Base-by-base conservation (phyloP, 2,329 filamentous ascomycete species). In the Venturia oleaginea region DNA sequence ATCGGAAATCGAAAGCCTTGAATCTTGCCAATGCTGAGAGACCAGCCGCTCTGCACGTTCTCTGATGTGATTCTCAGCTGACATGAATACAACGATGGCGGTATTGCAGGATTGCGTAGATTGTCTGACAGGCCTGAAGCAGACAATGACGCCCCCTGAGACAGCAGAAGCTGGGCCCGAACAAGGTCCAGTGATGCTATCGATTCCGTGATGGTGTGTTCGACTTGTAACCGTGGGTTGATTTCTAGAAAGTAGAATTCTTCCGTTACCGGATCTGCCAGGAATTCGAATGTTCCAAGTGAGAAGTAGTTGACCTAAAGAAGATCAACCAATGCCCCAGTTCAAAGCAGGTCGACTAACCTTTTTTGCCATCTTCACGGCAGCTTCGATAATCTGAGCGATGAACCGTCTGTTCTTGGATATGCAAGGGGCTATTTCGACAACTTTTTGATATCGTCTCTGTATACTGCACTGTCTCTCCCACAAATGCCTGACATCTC, bases 231-330 rank as follows among this genome's bases (percentile, higher is more conserved):
- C 2, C 84, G 76, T 0, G 84, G 84, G 64, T 86, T 86, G 67
- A 86, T 78, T 68, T 86, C 84, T 6, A 86, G 72, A 68, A 86
- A 86, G 72, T 80, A 86, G 70, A 81, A 84, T 30, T 83, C 78
- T 1, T 71, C 70, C 0, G 73, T 78, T 0, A 72, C 66, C 13
- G 80, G 78, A 65, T 82, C 82, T 15, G 86, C 78, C 0, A 88
- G 76, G 65, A 87, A 88, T 70, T 88, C 86, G 67, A 86, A 86
- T 0, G 85, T 88, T 10, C 85, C 86, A 0, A 87, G 75, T 0
- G 82, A 86, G 59, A 76, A 75, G 70, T 87, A 87, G 4, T 76
- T 73, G 61, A 85, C 79, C 74, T 80, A 66, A 64, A 72, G 1
- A 30, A 1, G 4, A 19, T 22, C 27, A 57, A 68, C 42, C 3